Base-by-base conservation (phyloP, 352 stramenopile genomes). In the Globisporangium perplexum region DNA sequence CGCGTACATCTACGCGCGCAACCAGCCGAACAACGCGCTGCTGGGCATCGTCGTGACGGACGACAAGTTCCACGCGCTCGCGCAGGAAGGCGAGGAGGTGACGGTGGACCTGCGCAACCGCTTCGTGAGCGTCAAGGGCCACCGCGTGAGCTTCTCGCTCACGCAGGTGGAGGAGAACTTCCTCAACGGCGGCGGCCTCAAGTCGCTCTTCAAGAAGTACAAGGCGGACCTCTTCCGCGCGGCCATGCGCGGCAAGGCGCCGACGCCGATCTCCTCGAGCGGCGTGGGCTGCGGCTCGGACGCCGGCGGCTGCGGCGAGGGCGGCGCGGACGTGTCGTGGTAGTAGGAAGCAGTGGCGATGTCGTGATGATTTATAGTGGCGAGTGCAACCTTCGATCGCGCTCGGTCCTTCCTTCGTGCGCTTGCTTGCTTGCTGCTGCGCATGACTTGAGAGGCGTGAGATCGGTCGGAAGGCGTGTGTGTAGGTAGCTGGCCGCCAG, bases 191-290 rank as follows among this genome's bases (percentile, higher is more conserved):
- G 83, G 83, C 35, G 83, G 83, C 53, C 90, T 94, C 71, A 90
- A 91, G 79, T 77, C 83, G 51, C 67, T 94, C 30, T 94, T 90
- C 74, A 88, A 87, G 59, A 88, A 90, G 69, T 92, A 88, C 33
- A 79, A 79, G 63, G 90, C 89, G 69, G 73, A 76, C 39, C 76
- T 94, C 54, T 94, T 94, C 63, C 83, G 83, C 22, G 83, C 90
- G 46, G 83, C 83, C 10, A 79, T 94, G 53, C 74, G 74, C 47
- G 74, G 74, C 65, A 93, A 90, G 72, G 78, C 75, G 2, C 52
- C 73, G 7, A 70, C 53, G 53, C 63, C 75, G 7, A 87, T 87
- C 54, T 64, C 76, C 17, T 76, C 78, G 12, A 57, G 71, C 15
- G 68, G 72, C 51, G 78, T 87, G n/a, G 75, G 75, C 52, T 89